Evolutionary conservation across 805 yeast species (phyloP).

Genomic region (Candida easanensis): DNA sequence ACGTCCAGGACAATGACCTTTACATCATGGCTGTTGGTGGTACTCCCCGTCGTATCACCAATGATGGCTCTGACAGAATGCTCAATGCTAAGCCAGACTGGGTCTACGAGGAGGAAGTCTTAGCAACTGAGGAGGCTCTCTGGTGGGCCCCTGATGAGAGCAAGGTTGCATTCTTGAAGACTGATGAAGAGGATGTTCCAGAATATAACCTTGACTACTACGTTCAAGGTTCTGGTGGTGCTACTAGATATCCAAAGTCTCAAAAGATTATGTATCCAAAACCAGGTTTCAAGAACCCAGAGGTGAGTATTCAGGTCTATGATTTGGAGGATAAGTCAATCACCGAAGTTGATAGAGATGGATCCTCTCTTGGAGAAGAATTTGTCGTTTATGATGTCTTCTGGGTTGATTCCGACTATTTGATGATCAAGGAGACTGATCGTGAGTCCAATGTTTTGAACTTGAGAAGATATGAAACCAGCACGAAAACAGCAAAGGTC

Average conservation of each 20-base stretch:
- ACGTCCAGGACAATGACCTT: conserved; percentile 63
- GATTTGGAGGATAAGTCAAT: conserved; percentile 35
- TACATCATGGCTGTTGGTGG: conserved; percentile 43
- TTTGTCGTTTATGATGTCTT: conserved; percentile 61
- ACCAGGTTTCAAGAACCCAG: conserved; percentile 76
- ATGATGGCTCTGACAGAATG: conserved; percentile 62
- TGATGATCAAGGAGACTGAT: conserved; percentile 58
- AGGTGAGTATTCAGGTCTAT: conserved; percentile 50
- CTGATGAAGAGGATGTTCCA: conserved; percentile 72
- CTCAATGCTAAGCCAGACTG: conserved; percentile 90
- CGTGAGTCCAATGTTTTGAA: conserved; percentile 64
- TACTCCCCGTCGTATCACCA: conserved; percentile 43
- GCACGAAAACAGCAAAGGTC: conserved; percentile 31
- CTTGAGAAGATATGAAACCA: conserved; percentile 43
- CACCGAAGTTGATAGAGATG: conserved; percentile 25
- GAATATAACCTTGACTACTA: conserved; percentile 71
- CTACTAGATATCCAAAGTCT: conserved; percentile 57
- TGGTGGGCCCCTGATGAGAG: conserved; percentile 89
- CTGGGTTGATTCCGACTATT: conserved; percentile 54
- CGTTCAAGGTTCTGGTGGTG: conserved; percentile 45
- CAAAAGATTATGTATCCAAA: conserved; percentile 72
- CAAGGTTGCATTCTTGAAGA: conserved; percentile 56
- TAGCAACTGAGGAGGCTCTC: conserved; percentile 61
- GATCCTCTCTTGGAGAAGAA: conserved; percentile 36
- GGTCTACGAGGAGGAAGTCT: conserved; percentile 92